A percentile compares a stretch with the other conserved stretches of the same genome.
Conservation (phyloP, 176 grass and related monocot species). For the Ampelocalamus luodianensis region DNA sequence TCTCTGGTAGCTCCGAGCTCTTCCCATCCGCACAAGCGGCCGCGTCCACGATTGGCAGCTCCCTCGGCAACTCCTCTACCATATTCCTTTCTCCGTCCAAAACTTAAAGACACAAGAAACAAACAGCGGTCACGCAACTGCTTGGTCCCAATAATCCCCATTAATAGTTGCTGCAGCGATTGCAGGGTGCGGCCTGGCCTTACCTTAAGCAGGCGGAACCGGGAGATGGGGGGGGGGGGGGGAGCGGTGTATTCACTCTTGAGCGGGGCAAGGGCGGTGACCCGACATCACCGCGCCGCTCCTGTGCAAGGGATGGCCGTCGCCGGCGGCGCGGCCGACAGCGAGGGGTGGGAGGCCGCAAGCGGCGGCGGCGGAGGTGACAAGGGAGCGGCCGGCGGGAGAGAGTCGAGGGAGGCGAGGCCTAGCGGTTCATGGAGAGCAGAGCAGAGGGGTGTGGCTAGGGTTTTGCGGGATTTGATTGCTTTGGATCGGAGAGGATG, state of each 20-base stretch:
- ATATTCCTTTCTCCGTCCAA: conserved; percentile 1
- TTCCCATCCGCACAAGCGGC: conserved; percentile 22
- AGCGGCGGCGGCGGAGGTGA: background rate
- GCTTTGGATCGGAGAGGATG: background rate
- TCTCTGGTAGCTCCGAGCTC: conserved; percentile 21
- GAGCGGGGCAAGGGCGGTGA: background rate
- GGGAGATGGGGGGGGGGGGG: background rate
- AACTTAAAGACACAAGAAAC: background rate
- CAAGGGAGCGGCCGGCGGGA: background rate
- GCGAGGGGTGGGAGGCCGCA: background rate
- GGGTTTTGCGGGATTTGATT: conserved; percentile 22
- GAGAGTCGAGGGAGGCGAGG: background rate
- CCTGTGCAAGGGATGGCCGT: background rate
- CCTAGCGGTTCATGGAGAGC: conserved; percentile 13
- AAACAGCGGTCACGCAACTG: background rate
- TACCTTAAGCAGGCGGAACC: background rate
- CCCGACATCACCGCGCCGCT: background rate
- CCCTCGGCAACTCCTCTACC: conserved; percentile 34
- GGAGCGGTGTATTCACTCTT: background rate
- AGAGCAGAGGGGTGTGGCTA: background rate
- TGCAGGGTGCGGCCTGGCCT: background rate
- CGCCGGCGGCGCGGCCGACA: background rate
- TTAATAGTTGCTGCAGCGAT: background rate
- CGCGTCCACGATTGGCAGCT: conserved; percentile 18
- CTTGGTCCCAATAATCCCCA: background rate